Evolutionary conservation across 805 yeast species (phyloP).

Genomic region (Citeromyces nyonsensis): DNA sequence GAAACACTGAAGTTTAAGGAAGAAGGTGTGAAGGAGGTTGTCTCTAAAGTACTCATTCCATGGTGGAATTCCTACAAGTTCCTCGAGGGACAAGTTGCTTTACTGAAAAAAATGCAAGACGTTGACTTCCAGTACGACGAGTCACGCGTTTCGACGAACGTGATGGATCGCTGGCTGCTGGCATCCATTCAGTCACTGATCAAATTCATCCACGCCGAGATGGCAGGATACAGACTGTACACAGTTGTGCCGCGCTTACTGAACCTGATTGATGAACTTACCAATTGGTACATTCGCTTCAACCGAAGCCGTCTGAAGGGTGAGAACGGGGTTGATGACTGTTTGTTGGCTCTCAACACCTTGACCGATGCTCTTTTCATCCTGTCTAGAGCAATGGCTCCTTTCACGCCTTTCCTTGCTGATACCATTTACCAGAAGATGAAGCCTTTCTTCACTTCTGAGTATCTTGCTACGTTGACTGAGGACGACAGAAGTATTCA

Average conservation of each 20-base stretch:
- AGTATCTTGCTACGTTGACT: constrained; percentile 30
- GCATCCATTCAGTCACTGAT: constrained; percentile 93
- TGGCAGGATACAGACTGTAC: constrained; percentile 80
- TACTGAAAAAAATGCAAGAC: constrained; percentile 62
- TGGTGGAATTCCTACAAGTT: constrained; percentile 98
- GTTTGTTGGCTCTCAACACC: constrained; percentile 78
- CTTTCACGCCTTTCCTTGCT: constrained; percentile 93
- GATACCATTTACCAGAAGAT: constrained; percentile 78
- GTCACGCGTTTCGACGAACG: constrained; percentile 52
- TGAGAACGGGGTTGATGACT: constrained; percentile 73
- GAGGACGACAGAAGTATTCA: constrained; percentile 77
- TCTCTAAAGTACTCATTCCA: constrained; percentile 87
- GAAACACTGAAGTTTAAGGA: constrained; percentile 95
- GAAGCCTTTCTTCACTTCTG: constrained; percentile 43
- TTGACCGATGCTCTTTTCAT: constrained; percentile 81
- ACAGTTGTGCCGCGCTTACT: constrained; percentile 92
- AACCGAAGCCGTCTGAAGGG: constrained; percentile 98
- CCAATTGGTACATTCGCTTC: constrained; percentile 98
- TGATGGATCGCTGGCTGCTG: constrained; percentile 94
- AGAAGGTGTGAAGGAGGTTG: constrained; percentile 97
- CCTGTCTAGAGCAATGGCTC: constrained; percentile 93
- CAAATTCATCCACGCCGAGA: constrained; percentile 75
- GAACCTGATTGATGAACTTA: constrained; percentile 80
- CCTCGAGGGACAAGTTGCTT: constrained; percentile 84
- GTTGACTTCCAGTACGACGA: constrained; percentile 64